Evolutionary conservation across 2,329 filamentous ascomycete species (phyloP).

Genomic region (Aspergillus sp.): DNA sequence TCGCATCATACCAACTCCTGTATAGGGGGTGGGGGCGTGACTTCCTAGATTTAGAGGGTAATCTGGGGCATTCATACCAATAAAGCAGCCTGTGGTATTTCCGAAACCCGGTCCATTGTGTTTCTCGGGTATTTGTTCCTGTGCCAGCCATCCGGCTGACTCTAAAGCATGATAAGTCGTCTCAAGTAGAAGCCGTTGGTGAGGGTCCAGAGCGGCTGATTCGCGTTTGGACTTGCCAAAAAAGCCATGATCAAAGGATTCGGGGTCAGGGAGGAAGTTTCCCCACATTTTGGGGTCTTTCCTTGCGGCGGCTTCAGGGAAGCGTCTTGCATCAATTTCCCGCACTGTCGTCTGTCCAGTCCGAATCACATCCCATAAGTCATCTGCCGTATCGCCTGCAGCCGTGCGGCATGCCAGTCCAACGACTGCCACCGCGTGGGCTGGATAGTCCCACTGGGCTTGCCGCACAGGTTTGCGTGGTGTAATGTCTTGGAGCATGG

Average conservation of each 20-base stretch:
- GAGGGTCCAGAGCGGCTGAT: not conserved
- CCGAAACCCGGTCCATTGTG: not conserved
- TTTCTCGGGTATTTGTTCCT: not conserved
- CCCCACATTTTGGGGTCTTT: not conserved
- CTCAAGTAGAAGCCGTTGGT: not conserved
- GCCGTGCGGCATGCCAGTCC: not conserved
- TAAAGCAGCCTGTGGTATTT: not conserved
- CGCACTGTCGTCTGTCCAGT: not conserved
- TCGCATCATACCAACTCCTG: not conserved
- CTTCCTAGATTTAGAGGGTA: not conserved
- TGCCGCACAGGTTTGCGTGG: not conserved
- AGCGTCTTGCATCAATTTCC: not conserved
- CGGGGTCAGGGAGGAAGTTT: not conserved
- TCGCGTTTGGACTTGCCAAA: not conserved
- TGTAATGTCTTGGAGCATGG: conserved; percentile 18
- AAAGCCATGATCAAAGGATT: not conserved
- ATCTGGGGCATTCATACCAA: not conserved
- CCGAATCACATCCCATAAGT: not conserved
- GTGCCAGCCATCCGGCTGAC: not conserved
- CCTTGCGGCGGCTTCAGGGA: not conserved
- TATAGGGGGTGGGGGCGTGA: not conserved
- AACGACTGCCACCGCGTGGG: not conserved
- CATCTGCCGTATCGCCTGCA: not conserved
- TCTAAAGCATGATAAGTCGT: not conserved
- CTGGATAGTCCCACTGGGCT: not conserved